These are phyloP conservation scores for Clarkia xantiana DNA, from an alignment of 345 rosid species.

Conservation along the genomic window DNA sequence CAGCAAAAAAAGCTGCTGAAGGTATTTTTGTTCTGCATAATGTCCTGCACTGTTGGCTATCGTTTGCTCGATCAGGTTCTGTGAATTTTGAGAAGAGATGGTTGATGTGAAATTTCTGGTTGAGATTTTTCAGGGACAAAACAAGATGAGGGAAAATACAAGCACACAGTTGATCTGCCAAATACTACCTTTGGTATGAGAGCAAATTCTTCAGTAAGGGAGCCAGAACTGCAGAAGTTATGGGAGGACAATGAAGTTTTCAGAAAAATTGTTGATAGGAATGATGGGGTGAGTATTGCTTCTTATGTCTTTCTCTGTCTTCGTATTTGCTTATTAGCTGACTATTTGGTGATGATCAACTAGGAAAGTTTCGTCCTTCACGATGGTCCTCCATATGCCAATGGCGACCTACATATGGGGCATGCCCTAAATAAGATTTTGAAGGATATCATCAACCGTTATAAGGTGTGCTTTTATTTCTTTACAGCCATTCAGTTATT, in stretches of 20 bases:
- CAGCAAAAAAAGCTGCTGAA: slow-evolving; percentile 68
- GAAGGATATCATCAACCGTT: slow-evolving; percentile 91
- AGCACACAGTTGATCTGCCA: slow-evolving; percentile 81
- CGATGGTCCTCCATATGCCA: slow-evolving; percentile 98
- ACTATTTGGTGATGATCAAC: slow-evolving; percentile 15
- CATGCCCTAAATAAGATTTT: slow-evolving; percentile 94
- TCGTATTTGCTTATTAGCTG: slow-evolving; percentile 15
- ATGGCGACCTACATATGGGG: slow-evolving; percentile 85
- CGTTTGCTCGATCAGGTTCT: not conserved
- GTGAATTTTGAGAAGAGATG: not conserved
- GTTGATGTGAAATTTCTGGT: slow-evolving; percentile 1
- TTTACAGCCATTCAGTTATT: slow-evolving; percentile 5
- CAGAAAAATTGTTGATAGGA: slow-evolving; percentile 54
- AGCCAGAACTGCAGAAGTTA: slow-evolving; percentile 80
- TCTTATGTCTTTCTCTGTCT: slow-evolving; percentile 7
- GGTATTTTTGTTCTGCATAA: slow-evolving; percentile 21
- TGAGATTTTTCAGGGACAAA: slow-evolving; percentile 42
- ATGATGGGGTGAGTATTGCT: slow-evolving; percentile 49
- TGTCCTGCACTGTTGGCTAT: not conserved
- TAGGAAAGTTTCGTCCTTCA: slow-evolving; percentile 85
- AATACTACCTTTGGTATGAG: slow-evolving; percentile 83
- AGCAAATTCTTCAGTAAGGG: slow-evolving; percentile 72
- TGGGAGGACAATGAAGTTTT: slow-evolving; percentile 87
- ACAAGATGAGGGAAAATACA: slow-evolving; percentile 81
- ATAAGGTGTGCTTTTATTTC: slow-evolving; percentile 38